Base-by-base conservation (phyloP, 768 basidiomycete genomes). In the Mrakia blollopis region DNA sequence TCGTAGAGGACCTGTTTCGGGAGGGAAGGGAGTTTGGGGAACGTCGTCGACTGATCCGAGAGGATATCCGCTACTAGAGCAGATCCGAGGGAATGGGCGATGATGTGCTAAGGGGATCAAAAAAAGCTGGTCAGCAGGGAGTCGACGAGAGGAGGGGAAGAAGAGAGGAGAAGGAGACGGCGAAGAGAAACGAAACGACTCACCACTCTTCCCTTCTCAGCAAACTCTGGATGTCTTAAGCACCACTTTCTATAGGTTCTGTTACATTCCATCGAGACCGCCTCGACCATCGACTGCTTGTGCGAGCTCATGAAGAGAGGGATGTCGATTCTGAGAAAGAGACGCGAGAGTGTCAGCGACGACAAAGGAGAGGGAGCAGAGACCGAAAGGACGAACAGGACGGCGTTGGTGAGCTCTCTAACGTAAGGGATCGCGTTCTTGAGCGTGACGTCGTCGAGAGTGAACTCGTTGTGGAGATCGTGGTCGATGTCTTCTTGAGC, bases 231-330 rank as follows among this genome's bases (percentile, higher is more conserved):
- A 79, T 86, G 84, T 23, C 85, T 82, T 0, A 84, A 84, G 73
- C 85, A 83, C 86, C 86, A 86, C 14, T 85, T 75, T 28, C 85
- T 80, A 78, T 86, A 86, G 10, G 84, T 81, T 47, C 83, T 81
- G 78, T 86, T 86, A 30, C 37, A 71, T n/a, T 67, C 52, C 18
- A 37, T 44, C n/a, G 77, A 75, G 39, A 83, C 86, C 3, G 85
- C 84, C 80, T 85, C 85, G 28, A 86, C 85, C 86, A 86, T 86
- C 62, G 83, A 81, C 41, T 82, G 79, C 54, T 84, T 81, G 74
- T 86, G 86, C 47, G 84, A 84, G 23, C 83, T 84, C 85, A 86
- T 86, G 82, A 85, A 86, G 32, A 85, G 81, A 14, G 85, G 85
- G 35, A 86, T 84, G 78, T 86, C 85, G 8, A 85, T 82, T 3